Conservation (phyloP, 164 flowering plant genomes). For the Tinospora cordifolia region DNA sequence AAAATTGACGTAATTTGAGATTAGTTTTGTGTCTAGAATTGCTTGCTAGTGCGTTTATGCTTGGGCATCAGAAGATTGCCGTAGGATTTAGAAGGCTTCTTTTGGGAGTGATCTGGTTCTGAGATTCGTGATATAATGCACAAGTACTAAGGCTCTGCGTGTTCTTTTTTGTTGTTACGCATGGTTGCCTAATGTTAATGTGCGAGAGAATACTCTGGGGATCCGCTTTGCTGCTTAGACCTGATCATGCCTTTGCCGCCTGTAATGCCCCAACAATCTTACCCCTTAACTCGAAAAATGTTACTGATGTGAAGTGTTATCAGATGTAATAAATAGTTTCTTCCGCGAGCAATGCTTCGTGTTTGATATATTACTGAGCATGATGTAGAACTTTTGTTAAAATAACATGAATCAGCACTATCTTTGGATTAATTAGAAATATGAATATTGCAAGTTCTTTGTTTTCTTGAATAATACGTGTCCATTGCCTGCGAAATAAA, state of each 20-base stretch:
- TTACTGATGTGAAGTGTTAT: too few species aligned
- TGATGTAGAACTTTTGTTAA: too few species aligned
- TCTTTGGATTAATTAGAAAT: too few species aligned
- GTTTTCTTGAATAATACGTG: too few species aligned
- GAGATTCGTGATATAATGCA: conserved; percentile 4
- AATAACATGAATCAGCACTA: too few species aligned
- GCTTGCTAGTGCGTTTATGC: neutral
- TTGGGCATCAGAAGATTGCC: neutral
- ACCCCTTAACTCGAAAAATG: too few species aligned
- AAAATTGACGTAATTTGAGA: neutral
- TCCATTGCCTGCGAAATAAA: too few species aligned
- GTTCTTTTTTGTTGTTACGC: neutral
- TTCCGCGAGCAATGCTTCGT: too few species aligned
- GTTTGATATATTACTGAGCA: too few species aligned
- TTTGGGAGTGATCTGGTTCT: neutral
- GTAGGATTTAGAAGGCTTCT: neutral
- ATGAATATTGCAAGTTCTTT: too few species aligned
- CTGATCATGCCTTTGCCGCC: conserved; percentile 21
- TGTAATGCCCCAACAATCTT: conserved; percentile 24
- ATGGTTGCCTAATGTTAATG: conserved; percentile 12
- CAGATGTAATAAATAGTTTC: too few species aligned
- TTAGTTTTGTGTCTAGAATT: neutral
- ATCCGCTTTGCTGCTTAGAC: conserved; percentile 25
- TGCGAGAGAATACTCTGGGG: conserved; percentile 20
- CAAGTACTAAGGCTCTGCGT: conserved; percentile 20